Base-by-base conservation (phyloP, 768 basidiomycete species). In the Hydnum rufescens region DNA sequence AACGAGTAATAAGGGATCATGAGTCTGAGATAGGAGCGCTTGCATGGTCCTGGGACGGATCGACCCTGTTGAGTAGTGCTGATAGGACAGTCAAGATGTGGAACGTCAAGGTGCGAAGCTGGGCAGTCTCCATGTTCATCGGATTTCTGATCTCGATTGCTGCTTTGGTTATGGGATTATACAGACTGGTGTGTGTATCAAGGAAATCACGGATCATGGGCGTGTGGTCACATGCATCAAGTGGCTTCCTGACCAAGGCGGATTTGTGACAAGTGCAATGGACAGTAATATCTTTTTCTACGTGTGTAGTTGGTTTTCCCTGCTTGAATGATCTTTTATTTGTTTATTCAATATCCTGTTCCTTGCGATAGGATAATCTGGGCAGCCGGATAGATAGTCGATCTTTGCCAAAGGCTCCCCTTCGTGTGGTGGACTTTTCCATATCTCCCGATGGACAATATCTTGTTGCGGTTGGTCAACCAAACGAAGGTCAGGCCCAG, bases 11-110 rank as follows among this genome's bases (percentile, higher is more conserved):
- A 51, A 68, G 73, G 34, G 86, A 82, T n/a, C 90, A 95, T 63
- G 70, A 71, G 26, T 82, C 82, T 61, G 62, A 78, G 5, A 80
- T 97, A 3, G 79, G 79, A 43, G 81, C 78, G 58, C 67, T 99
- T 54, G 80, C 89, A 1, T 99, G 93, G 92, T 96, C 95, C 26
- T 71, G 81, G 50, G 88, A 97, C 60, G 89, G 92, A 61, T 67
- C 75, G 19, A 71, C 83, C 57, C 68, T 99, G 55, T 71, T 95
- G 42, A 89, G 88, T 4, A 79, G 82, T 36, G 73, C 87, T 23
- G 90, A 96, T 57, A 71, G 80, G 46, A 64, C 68, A 48, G 80
- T 99, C 64, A 81, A 82, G 67, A 70, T 97, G 60, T 99, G 90
- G 89, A 80, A 93, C 63, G 71, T 80, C 32, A 77, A 80, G 75